Evolutionary conservation across 177 flowering plant species (phyloP).

Genomic region (Vitis hybrid): DNA sequence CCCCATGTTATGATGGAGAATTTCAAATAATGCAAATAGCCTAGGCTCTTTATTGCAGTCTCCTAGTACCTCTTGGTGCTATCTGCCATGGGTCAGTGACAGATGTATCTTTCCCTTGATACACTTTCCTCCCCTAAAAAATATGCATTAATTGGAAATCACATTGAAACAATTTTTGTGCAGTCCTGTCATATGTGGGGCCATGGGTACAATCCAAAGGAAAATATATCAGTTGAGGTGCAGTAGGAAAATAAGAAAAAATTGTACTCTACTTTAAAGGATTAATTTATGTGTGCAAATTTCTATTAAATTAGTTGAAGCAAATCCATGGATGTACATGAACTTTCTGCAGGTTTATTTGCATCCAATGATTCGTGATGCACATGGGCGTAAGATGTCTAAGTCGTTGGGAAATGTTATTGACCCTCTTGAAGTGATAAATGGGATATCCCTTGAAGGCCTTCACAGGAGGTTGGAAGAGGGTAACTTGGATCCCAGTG

Average conservation of each 20-base stretch:
- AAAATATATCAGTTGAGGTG: neutral
- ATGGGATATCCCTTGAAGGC: slow-evolving; percentile 76
- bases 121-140: too few species aligned
- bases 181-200: neutral
- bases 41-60: too few species aligned
- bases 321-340: neutral
- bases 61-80: too few species aligned
- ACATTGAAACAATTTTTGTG: too few species aligned
- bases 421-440: slow-evolving; percentile 96
- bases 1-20: too few species aligned
- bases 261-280: neutral
- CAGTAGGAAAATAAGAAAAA: neutral
- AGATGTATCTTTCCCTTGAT: too few species aligned
- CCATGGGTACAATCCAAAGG: neutral
- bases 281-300: neutral
- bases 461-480: slow-evolving; percentile 85
- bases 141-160: too few species aligned
- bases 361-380: slow-evolving; percentile 98
- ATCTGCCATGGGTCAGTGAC: too few species aligned
- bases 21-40: too few species aligned
- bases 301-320: neutral
- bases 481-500: slow-evolving; percentile 77
- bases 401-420: slow-evolving; percentile 97
- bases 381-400: slow-evolving; percentile 98
- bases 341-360: slow-evolving; percentile 65